A percentile compares a stretch with the other conserved stretches of the same genome.
phyloP scores from a whole-genome alignment of 371 early-diverging fungal genomes.

The Mucor plumbeus region DNA sequence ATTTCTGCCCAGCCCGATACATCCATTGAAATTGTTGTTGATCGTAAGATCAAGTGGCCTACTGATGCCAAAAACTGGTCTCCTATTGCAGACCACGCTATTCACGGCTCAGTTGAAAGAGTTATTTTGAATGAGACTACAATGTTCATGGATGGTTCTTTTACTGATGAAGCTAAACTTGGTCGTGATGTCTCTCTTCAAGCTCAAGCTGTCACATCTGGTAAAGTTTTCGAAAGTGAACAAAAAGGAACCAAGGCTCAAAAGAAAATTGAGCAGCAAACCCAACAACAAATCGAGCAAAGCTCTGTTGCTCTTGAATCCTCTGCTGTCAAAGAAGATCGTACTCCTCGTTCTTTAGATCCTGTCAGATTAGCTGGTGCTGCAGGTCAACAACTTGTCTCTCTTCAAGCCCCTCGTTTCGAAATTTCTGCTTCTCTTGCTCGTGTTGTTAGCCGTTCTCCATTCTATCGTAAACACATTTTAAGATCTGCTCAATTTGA shows the following conservation, averaged over 20 bases:
- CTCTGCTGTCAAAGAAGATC: slow-evolving; percentile 13
- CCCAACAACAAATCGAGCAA: slow-evolving; percentile 13
- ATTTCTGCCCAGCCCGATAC: slow-evolving; percentile 88
- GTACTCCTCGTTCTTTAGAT: slow-evolving; percentile 25
- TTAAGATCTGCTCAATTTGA: slow-evolving; percentile 88
- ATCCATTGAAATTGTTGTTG: slow-evolving; percentile 85
- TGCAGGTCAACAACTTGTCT: slow-evolving; percentile 41
- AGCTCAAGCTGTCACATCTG: slow-evolving; percentile 32
- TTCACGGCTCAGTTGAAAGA: slow-evolving; percentile 75
- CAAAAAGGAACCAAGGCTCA: slow-evolving; percentile 17
- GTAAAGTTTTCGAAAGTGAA: not conserved
- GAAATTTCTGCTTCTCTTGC: slow-evolving; percentile 72
- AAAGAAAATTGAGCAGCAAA: slow-evolving; percentile 14
- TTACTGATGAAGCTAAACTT: slow-evolving; percentile 43
- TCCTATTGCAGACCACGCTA: slow-evolving; percentile 53
- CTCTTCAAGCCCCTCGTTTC: slow-evolving; percentile 37
- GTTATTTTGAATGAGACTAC: slow-evolving; percentile 87
- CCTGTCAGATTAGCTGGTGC: slow-evolving; percentile 47
- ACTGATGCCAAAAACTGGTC: slow-evolving; percentile 46
- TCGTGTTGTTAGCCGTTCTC: slow-evolving; percentile 74
- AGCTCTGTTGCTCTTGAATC: slow-evolving; percentile 1
- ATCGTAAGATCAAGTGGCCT: slow-evolving; percentile 52
- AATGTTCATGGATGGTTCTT: slow-evolving; percentile 82
- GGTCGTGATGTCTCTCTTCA: slow-evolving; percentile 63
- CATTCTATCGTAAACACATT: slow-evolving; percentile 93